Evolutionary conservation across 176 grass and related monocot genomes (phyloP), one percentile per base, ranked within the genome.

Genomic region (Neostapfia colusana): DNA sequence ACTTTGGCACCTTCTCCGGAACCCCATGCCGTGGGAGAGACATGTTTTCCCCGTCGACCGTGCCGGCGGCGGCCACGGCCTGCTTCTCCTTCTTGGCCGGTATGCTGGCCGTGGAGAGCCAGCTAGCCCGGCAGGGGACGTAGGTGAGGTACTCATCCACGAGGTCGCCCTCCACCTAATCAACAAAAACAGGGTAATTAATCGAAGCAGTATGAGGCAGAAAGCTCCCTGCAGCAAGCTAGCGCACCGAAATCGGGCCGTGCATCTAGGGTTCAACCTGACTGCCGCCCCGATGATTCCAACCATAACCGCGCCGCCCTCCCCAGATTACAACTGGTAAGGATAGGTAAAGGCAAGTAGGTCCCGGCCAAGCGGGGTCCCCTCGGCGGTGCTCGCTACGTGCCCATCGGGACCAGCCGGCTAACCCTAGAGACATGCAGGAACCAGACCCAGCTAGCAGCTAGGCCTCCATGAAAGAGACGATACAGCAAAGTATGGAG

Each of bases 221-320:
- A 51, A 15, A 14, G 35, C 36, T 21, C 28, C 18, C 6, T 13
- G 9, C 42, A 73, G 34, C n/a, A 16, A 4, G 8, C 46, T 64
- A 65, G 16, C 70, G 48, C 4, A 18, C 12, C 18, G 1, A 50
- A 71, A 82, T 24, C 73, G 65, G 62, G 23, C 18, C n/a, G 40
- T 46, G 60, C 73, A 87, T 87, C 79, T 87, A 82, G 79, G 85
- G 85, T 72, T 87, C 41, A n/a, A 67, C 15, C 61, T n/a, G 65
- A 38, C 38, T 39, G 23, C 40, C 79, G 73, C 59, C n/a, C 72
- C 58, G 17, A 34, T 73, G 73, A 82, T 82, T 77, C 58, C 66
- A 72, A 38, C 40, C 73, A 39, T 59, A 58, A n/a, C 27, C 16
- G 17, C 65, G 10, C 16, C n/a, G 26, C 10, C 27, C n/a, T 4